These are phyloP conservation scores for Stygiomarasmius scandens DNA, from an alignment of 1,284 basidiomycete genomes.

Conservation along the genomic window DNA sequence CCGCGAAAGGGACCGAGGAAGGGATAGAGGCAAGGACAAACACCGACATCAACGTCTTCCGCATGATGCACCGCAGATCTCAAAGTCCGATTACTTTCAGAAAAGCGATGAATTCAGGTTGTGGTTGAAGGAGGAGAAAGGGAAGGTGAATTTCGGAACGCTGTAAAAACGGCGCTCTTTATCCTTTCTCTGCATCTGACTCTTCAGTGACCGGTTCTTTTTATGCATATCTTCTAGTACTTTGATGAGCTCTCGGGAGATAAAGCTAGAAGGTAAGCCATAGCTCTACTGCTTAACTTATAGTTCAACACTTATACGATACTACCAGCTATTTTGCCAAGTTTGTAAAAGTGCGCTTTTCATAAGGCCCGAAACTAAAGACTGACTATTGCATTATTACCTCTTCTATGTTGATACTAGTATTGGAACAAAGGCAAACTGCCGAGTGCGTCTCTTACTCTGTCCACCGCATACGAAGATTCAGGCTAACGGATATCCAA, in stretches of 20 bases:
- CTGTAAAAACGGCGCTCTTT: conserved; percentile 4
- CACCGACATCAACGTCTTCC: conserved; percentile 40
- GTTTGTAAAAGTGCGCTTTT: conserved; percentile 68
- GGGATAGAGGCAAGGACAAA: neutral
- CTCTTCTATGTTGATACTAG: conserved; percentile 30
- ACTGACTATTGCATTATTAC: neutral
- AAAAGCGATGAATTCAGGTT: conserved; percentile 76
- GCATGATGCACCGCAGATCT: conserved; percentile 55
- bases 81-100: conserved; percentile 76
- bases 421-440: conserved; percentile 79
- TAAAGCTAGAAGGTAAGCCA: conserved; percentile 67
- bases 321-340: conserved; percentile 75
- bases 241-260: conserved; percentile 78
- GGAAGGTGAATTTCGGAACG: conserved; percentile 52
- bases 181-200: too few relatives aligned
- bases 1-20: neutral
- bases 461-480: too few relatives aligned
- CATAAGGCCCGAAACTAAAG: neutral
- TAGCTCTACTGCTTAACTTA: conserved; percentile 18
- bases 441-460: conserved; percentile 44
- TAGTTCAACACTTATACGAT: conserved; percentile 25
- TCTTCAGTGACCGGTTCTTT: neutral
- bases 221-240: conserved; percentile 47
- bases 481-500: neutral
- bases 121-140: conserved; percentile 80